Evolutionary conservation across 371 early-diverging fungal genomes (phyloP), one percentile per base, ranked within the genome.

Genomic region (Apophysomyces variabilis): DNA sequence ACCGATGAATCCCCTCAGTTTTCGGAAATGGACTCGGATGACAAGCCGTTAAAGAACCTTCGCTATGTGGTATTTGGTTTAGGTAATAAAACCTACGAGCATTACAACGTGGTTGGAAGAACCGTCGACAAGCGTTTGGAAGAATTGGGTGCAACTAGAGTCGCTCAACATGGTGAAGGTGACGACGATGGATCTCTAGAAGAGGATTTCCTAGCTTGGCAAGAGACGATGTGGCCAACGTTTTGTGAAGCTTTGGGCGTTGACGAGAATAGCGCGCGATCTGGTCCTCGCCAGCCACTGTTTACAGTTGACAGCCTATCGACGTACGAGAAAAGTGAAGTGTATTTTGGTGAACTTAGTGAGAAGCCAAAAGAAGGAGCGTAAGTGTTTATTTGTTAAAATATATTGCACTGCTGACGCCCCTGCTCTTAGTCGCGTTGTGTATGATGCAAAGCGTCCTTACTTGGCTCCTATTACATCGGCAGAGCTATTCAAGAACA

Each of bases 11-110:
- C 78, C 8, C 89, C 90, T 47, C 89, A 87, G 58, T 92, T 92
- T 68, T 90, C 88, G 13, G 84, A 85, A 38, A 70, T 70, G 18
- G 84, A 79, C 14, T 75, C 73, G 38, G 81, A 75, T 21, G 83
- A 80, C 7, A 76, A 82, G 68, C 89, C 91, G 11, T 79, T 95
- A 47, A 46, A 69, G 4, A 87, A 86, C 59, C 66, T 97, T 44
- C 76, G 81, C 39, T 97, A 89, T 71, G 80, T 94, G 32, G 72
- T 93, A 46, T 99, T 99, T 87, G 97, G 95, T 9, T 87, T 99
- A 44, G 99, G 99, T 46, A 99, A 97, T 85, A 94, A 89, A 77
- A 97, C 99, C 1, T 99, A 99, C 79, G 97, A 97, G 73, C 93
- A 95, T 69, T 98, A 92, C 77, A 96, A 98, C 74, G 87, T 89